Base-by-base conservation (phyloP, 805 yeast species). In the Suhomyces emberorum region DNA sequence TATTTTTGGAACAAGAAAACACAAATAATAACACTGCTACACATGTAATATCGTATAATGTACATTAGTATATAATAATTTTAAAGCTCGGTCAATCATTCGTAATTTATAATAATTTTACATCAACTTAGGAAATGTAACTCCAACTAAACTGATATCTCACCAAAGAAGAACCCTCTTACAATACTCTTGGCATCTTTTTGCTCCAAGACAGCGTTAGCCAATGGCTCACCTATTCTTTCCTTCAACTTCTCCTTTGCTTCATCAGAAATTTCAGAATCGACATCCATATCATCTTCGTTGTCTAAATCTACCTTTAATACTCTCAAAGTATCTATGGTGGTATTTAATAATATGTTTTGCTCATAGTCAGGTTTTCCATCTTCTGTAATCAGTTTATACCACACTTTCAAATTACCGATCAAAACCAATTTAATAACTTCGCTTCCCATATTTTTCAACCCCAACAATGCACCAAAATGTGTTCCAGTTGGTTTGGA, bases 401-500 rank as follows among this genome's bases (percentile, higher is more conserved):
- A 69, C 98, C 98, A 93, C 39, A 81, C 77, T 45, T 79, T 75
- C 42, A 91, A 61, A 57, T 93, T 93, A 0, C 96, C 96, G 25
- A 91, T 67, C 37, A 93, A 71, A 1, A 87, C 76, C 29, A 91
- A 81, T 47, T 95, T 75, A 24, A 91, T 76, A 7, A 93, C 95
- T 60, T 93, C 98, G 4, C 81, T 69, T 3, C 97, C 98, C 51
- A 93, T 64, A 14, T 83, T 87, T 38, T 77, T 75, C 51, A 93
- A 72, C 4, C 98, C 98, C 32, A 78, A 74, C 20, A 95, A 74
- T 4, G 97, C 82, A 25, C 99, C 99, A 51, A 84, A 93, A 43
- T 88, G 88, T 0, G 98, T 88, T 2, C 96, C 95, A 11, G 82
- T 70, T 0, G 95, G 88, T 48, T 84, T 81, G 24, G 82, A 77